Conservation (phyloP, 1,139 yeast genomes). For the Geotrichum bryndzae region DNA sequence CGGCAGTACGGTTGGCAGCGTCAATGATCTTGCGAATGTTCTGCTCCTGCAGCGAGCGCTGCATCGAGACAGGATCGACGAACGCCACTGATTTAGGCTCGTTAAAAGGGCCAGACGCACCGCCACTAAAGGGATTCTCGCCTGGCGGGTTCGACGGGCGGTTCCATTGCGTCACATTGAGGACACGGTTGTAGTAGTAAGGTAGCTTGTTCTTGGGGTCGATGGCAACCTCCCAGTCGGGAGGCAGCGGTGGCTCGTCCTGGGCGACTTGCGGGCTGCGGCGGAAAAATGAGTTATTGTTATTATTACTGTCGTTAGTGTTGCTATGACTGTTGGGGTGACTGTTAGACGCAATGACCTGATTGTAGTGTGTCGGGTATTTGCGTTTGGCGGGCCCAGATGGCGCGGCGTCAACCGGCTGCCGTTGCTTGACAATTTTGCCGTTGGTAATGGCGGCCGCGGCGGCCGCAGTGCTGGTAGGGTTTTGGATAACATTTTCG, state of each 20-base stretch:
- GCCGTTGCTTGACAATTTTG: too few relatives aligned
- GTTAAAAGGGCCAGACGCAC: slow-evolving; percentile 16
- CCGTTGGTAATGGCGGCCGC: too few relatives aligned
- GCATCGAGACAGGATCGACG: background rate
- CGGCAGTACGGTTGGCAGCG: slow-evolving; percentile 37
- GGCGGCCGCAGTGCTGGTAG: too few relatives aligned
- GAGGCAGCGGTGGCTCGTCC: slow-evolving; percentile 26
- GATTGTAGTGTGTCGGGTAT: too few relatives aligned
- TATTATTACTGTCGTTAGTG: background rate
- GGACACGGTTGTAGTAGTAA: slow-evolving; percentile 52
- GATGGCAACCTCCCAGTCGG: slow-evolving; percentile 37
- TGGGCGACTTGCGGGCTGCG: too few relatives aligned
- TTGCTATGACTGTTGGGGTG: background rate
- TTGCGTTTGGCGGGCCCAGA: too few relatives aligned
- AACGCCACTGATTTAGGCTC: too few relatives aligned
- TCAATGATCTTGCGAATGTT: slow-evolving; percentile 39
- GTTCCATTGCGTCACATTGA: slow-evolving; percentile 53
- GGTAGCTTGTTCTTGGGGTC: slow-evolving; percentile 29
- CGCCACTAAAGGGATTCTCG: slow-evolving; percentile 1
- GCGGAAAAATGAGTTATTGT: background rate
- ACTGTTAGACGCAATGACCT: background rate
- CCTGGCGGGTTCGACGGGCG: slow-evolving; percentile 37
- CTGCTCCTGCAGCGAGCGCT: slow-evolving; percentile 24
- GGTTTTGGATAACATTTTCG: background rate
- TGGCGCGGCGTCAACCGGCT: too few relatives aligned